phyloP scores from a whole-genome alignment of 129 eudicot genomes.

The Ambrosia trifida region DNA sequence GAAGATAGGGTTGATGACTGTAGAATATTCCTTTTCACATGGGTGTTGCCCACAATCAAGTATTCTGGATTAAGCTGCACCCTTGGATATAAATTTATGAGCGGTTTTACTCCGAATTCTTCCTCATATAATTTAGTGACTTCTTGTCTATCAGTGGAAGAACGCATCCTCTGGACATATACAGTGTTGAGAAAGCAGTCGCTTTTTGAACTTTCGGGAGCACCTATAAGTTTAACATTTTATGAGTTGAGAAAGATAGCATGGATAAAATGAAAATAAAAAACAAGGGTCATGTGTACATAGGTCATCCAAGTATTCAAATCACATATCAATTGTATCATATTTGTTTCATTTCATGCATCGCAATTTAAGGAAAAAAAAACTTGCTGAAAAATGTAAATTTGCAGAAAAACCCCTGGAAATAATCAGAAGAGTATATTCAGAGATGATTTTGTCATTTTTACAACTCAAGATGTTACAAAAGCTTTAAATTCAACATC shows the following conservation, averaged over 20 bases:
- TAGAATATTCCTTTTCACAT: conserved; percentile 47
- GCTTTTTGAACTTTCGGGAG: conserved; percentile 52
- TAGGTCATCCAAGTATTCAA: not conserved
- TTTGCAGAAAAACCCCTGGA: not conserved
- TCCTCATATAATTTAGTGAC: conserved; percentile 62
- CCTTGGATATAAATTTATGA: conserved; percentile 58
- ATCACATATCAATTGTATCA: not conserved
- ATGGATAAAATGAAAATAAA: not conserved
- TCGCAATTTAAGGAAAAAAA: not conserved
- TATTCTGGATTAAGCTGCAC: conserved; percentile 56
- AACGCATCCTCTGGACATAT: conserved; percentile 97
- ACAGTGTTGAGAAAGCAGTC: conserved; percentile 79
- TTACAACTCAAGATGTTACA: too few species aligned
- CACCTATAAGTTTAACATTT: conserved; percentile 42
- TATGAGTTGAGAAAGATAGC: not conserved
- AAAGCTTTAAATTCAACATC: not conserved
- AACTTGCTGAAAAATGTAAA: not conserved
- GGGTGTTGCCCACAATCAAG: conserved; percentile 54
- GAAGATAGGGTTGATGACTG: conserved; percentile 39
- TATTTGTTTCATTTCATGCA: not conserved
- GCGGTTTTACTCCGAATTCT: conserved; percentile 57
- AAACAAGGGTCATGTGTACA: not conserved
- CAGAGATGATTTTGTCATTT: not conserved
- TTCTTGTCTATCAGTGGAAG: conserved; percentile 60
- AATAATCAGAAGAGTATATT: not conserved